These are phyloP conservation scores for Recurvomyces mirabilis DNA, from an alignment of 495 filamentous ascomycete species.

Conservation along the genomic window DNA sequence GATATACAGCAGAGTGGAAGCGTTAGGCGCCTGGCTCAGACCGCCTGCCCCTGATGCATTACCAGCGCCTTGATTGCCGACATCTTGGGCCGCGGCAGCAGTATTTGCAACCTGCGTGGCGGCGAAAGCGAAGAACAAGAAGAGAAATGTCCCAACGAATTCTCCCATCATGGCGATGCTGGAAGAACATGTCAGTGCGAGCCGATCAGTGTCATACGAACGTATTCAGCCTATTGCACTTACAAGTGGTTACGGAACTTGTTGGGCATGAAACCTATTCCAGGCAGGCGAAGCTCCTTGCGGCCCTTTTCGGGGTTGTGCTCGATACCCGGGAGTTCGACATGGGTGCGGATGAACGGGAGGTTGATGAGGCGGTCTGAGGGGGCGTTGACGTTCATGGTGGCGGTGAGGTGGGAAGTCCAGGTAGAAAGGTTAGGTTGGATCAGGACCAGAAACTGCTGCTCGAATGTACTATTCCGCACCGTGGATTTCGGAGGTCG, in stretches of 20 bases:
- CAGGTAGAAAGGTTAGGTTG: no score
- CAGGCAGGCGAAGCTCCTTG: slow-evolving; percentile 10
- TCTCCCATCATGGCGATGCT: slow-evolving; percentile 27
- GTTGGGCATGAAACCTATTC: slow-evolving; percentile 21
- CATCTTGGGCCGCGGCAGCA: slow-evolving; percentile 8
- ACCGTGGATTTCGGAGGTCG: no score
- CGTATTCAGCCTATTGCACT: no score
- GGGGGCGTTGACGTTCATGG: slow-evolving; percentile 13
- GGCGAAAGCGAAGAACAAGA: slow-evolving; percentile 28
- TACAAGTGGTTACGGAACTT: slow-evolving; percentile 23
- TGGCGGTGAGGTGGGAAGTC: background rate
- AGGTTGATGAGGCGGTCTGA: slow-evolving; percentile 19
- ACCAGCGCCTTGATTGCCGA: background rate
- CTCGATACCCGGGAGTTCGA: background rate
- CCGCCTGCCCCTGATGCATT: background rate
- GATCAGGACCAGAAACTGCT: no score
- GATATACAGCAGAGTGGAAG: slow-evolving; percentile 20
- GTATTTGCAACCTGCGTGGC: slow-evolving; percentile 26
- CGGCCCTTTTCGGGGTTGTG: background rate
- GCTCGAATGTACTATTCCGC: no score
- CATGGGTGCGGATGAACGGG: slow-evolving; percentile 13
- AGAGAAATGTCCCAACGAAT: slow-evolving; percentile 25
- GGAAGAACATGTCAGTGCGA: no score
- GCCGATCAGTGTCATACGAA: no score
- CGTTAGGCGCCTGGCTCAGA: slow-evolving; percentile 19